A percentile compares a stretch with the other conserved stretches of the same genome.
phyloP scores from a whole-genome alignment of 768 basidiomycete genomes.

The Lepiota brunneoincarnata region DNA sequence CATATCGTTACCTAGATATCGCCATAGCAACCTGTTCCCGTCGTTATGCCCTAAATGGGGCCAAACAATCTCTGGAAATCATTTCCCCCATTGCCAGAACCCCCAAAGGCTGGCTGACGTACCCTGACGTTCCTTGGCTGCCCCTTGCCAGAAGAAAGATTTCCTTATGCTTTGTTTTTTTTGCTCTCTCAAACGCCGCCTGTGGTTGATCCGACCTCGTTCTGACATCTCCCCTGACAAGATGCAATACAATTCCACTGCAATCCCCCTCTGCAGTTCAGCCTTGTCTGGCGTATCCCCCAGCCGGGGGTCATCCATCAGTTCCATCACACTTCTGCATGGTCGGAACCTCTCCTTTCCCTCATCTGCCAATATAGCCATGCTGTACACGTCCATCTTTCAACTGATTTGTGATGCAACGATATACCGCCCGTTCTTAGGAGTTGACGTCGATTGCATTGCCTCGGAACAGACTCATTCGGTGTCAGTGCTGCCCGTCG shows the following conservation, averaged over 20 bases:
- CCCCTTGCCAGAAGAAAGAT: too few species aligned
- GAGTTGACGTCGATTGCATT: background rate
- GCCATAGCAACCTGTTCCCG: constrained; percentile 11
- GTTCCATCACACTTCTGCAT: constrained; percentile 1
- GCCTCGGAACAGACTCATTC: background rate
- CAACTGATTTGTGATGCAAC: constrained; percentile 11
- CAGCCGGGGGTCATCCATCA: background rate
- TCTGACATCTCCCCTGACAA: too few species aligned
- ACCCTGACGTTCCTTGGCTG: background rate
- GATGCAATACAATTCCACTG: too few species aligned
- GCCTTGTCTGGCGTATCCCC: background rate
- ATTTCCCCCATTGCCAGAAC: background rate
- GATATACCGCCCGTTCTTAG: background rate
- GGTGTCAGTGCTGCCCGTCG: background rate
- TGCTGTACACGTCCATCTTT: constrained; percentile 8
- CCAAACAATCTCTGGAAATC: background rate
- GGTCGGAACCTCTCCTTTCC: constrained; percentile 2
- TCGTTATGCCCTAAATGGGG: background rate
- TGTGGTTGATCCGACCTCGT: too few species aligned
- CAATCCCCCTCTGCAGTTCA: background rate
- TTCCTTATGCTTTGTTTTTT: background rate
- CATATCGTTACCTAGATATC: constrained; percentile 4
- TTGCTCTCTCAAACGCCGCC: background rate
- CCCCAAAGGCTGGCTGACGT: background rate
- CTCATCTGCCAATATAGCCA: constrained; percentile 10